These are phyloP conservation scores for Phycomyces nitens DNA, from an alignment of 192 early-diverging fungal species.

Conservation along the genomic window DNA sequence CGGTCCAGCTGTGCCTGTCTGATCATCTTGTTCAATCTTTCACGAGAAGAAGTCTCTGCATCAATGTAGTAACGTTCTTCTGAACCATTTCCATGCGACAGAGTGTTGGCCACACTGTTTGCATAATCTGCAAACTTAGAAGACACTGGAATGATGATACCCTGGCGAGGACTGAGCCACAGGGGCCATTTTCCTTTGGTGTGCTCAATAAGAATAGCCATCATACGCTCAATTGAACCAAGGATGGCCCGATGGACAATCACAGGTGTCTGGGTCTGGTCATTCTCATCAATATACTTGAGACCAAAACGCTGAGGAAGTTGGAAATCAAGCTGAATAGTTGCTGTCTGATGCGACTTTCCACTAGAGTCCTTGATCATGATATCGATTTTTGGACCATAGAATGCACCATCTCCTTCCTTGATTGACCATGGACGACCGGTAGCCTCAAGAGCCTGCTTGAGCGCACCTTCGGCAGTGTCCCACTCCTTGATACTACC, in stretches of 20 bases:
- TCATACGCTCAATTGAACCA: constrained; percentile 89
- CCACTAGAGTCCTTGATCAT: constrained; percentile 78
- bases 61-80: constrained; percentile 76
- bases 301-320: constrained; percentile 82
- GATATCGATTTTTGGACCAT: constrained; percentile 96
- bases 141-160: constrained; percentile 75
- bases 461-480: constrained; percentile 70
- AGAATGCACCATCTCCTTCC: constrained; percentile 90
- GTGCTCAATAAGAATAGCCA: constrained; percentile 94
- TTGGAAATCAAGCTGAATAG: constrained; percentile 95
- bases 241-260: constrained; percentile 94
- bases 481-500: constrained; percentile 76
- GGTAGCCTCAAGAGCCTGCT: constrained; percentile 61
- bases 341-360: constrained; percentile 88
- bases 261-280: constrained; percentile 66
- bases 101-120: constrained; percentile 38
- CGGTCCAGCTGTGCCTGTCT: constrained; percentile 74
- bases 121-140: constrained; percentile 68
- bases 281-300: constrained; percentile 69
- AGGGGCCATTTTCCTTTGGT: constrained; percentile 91
- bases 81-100: constrained; percentile 44
- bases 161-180: constrained; percentile 91
- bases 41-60: constrained; percentile 62
- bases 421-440: constrained; percentile 67
- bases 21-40: constrained; percentile 71